Percentiles rank a stretch among this genome's conserved stretches.
Conservation (phyloP, 2,329 filamentous ascomycete genomes). For the Catunica adiposa region DNA sequence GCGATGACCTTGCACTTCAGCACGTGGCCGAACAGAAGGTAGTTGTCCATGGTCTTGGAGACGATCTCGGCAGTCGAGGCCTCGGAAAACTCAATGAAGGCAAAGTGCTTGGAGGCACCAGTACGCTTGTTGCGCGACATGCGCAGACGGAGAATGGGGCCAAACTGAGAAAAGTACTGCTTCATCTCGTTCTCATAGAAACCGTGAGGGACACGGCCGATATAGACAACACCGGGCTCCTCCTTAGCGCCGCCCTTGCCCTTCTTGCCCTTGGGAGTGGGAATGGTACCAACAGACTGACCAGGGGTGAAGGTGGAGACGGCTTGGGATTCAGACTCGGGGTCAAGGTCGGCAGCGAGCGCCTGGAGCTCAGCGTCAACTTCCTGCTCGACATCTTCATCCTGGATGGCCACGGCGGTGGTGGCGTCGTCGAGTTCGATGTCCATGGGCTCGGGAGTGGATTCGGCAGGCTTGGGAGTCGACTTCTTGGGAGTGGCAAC, state of each 20-base stretch:
- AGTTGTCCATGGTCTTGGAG: slow-evolving; percentile 92
- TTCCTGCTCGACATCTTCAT: slow-evolving; percentile 24
- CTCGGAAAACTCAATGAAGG: slow-evolving; percentile 79
- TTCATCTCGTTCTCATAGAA: slow-evolving; percentile 97
- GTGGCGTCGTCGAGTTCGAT: slow-evolving; percentile 16
- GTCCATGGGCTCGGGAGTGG: slow-evolving; percentile 14
- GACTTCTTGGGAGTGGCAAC: slow-evolving; percentile 23
- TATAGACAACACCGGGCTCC: slow-evolving; percentile 66
- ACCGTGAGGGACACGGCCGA: slow-evolving; percentile 77
- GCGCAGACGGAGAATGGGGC: slow-evolving; percentile 58
- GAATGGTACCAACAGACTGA: slow-evolving; percentile 35
- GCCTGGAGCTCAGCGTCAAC: slow-evolving; percentile 27
- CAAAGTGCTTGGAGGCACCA: slow-evolving; percentile 81
- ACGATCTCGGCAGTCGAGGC: slow-evolving; percentile 72
- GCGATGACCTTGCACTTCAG: slow-evolving; percentile 72
- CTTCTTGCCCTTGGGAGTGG: slow-evolving; percentile 30
- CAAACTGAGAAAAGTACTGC: slow-evolving; percentile 88
- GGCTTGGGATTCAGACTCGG: slow-evolving; percentile 24
- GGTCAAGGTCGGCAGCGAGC: slow-evolving; percentile 30
- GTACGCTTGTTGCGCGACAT: slow-evolving; percentile 86
- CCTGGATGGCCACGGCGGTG: slow-evolving; percentile 20
- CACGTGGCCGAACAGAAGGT: slow-evolving; percentile 86
- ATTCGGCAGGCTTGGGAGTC: neutral
- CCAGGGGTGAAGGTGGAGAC: slow-evolving; percentile 28
- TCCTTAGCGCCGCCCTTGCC: slow-evolving; percentile 25